A percentile compares a stretch with the other conserved stretches of the same genome.
These are phyloP conservation scores for Camillea tinctor DNA, from an alignment of 2,329 filamentous ascomycete genomes.

Conservation along the genomic window DNA sequence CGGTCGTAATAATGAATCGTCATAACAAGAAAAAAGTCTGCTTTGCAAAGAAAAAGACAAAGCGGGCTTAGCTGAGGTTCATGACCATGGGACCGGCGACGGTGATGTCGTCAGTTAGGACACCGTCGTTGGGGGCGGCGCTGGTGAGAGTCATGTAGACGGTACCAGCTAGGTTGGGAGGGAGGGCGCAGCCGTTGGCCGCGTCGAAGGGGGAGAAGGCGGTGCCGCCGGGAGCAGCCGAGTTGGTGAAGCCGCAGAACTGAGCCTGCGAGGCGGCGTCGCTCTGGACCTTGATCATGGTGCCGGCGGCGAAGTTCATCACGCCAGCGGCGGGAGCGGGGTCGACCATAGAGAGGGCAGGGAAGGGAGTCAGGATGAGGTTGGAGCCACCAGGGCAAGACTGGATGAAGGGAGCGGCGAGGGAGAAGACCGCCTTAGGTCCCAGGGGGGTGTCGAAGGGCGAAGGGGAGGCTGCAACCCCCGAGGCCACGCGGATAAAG, in stretches of 20 bases:
- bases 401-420: conserved; percentile 70
- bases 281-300: conserved; percentile 48
- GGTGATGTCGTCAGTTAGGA: conserved; percentile 60
- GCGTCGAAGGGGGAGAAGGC: conserved; percentile 57
- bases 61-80: conserved; percentile 43
- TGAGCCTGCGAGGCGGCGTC: conserved; percentile 50
- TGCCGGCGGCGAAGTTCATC: conserved; percentile 39
- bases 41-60: too few relatives aligned
- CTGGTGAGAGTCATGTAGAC: conserved; percentile 67
- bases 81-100: conserved; percentile 64
- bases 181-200: conserved; percentile 57
- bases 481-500: conserved; percentile 62
- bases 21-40: neutral
- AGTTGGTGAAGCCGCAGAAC: conserved; percentile 68
- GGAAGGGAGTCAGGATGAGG: conserved; percentile 63
- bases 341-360: conserved; percentile 52
- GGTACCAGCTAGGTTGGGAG: conserved; percentile 60
- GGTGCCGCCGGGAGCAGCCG: conserved; percentile 55
- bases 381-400: conserved; percentile 67
- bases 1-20: neutral
- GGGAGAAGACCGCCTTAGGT: conserved; percentile 68
- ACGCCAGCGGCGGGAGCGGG: conserved; percentile 41
- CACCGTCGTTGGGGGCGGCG: conserved; percentile 46
- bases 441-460: conserved; percentile 70
- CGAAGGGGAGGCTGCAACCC: conserved; percentile 60